Evolutionary conservation across 2,329 filamentous ascomycete species (phyloP), one percentile per base, ranked within the genome.

Genomic region (Trichoderma simmonsii): DNA sequence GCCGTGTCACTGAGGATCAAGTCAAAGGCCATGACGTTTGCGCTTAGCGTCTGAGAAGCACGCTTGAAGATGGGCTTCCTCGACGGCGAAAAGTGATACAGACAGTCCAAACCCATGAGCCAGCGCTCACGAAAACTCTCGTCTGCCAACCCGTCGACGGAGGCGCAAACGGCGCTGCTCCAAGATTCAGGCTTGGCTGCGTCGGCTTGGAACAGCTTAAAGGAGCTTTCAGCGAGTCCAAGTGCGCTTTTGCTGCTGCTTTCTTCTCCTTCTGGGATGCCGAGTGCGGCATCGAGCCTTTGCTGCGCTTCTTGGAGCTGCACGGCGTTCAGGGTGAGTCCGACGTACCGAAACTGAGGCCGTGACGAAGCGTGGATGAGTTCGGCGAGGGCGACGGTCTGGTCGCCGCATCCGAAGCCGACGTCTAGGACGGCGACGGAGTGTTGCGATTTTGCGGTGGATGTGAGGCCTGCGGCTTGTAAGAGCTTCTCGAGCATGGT

Each of bases 361-460:
- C 30, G 71, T 65, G 72, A 78, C 77, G 39, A 73, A 66, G 2
- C 66, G 67, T 28, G 79, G 75, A 67, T 15, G 18, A 67, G 32
- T 4, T 67, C 51, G 18, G 64, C 64, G 18, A 67, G 51, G 6
- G 64, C 64, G 3, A 67, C 64, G 18, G 84, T 86, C 76, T 90
- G 88, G 74, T 90, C 87, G 36, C 88, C 88, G 73, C 88, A 90
- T 11, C 88, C 88, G 73, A 89, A 86, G 3, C 88, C 88, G 1
- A 89, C 80, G 72, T 90, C 88, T 1, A 90, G 78, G 11, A 87
- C 79, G 3, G 81, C 77, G 6, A 83, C 73, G 7, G 51, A 43
- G 75, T 70, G 8, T 36, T 18, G 28, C 9, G 21, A 8, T 6
- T 8, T 28, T 7, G 18, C 15, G n/a, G 12, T 15, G 26, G 43